phyloP scores from a whole-genome alignment of 2,329 filamentous ascomycete genomes.

The Magnaporthiopsis incrustans region DNA sequence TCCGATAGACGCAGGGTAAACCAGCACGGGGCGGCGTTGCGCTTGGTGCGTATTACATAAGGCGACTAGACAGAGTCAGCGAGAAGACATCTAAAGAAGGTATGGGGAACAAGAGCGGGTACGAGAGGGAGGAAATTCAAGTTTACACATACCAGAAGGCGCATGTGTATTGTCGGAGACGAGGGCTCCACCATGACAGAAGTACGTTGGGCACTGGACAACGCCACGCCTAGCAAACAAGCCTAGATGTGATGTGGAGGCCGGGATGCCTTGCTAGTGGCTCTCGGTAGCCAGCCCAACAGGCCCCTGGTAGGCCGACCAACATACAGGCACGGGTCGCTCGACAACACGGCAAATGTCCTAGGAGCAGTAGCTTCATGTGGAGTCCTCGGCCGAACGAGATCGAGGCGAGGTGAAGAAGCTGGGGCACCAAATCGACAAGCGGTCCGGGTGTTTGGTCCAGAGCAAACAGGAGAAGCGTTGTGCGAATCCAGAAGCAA shows the following conservation, averaged over 20 bases:
- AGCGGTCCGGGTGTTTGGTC: not conserved
- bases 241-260: not conserved
- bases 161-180: not conserved
- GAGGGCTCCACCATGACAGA: not conserved
- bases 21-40: too few relatives aligned
- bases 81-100: not conserved
- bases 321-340: not conserved
- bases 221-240: not conserved
- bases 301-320: too few relatives aligned
- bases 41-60: too few relatives aligned
- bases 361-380: not conserved
- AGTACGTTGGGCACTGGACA: not conserved
- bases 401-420: not conserved
- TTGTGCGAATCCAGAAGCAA: not conserved
- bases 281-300: too few relatives aligned
- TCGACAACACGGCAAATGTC: too few relatives aligned
- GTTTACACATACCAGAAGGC: not conserved
- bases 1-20: too few relatives aligned
- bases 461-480: not conserved
- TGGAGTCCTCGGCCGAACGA: not conserved
- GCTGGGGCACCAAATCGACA: not conserved
- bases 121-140: not conserved
- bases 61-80: too few relatives aligned
- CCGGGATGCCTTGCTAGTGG: not conserved
- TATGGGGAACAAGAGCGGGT: not conserved